These are phyloP conservation scores for Penicillium sp. DNA, from an alignment of 2,329 filamentous ascomycete genomes.

Conservation along the genomic window DNA sequence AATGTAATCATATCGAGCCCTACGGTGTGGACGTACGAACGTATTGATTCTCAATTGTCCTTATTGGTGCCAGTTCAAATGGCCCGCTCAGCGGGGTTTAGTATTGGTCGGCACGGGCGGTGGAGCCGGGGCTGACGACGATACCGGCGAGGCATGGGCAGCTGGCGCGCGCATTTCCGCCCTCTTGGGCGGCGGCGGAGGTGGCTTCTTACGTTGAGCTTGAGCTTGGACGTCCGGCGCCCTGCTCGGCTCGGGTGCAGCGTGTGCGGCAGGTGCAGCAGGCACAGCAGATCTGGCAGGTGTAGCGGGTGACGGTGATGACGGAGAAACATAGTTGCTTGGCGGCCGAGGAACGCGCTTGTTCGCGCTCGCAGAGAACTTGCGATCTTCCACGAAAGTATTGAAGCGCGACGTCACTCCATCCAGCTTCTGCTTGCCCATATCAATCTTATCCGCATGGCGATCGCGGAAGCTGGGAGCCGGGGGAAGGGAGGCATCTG, in stretches of 20 bases:
- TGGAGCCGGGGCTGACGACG: constrained; percentile 35
- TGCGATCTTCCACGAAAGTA: constrained; percentile 43
- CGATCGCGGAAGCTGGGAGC: constrained; percentile 56
- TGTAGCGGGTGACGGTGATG: not conserved
- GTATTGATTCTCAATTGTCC: not conserved
- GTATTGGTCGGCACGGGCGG: constrained; percentile 56
- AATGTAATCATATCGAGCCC: not conserved
- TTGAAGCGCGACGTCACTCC: constrained; percentile 42
- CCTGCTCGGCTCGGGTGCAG: constrained; percentile 12
- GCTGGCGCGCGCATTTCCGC: constrained; percentile 43
- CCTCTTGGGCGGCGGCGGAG: constrained; percentile 57
- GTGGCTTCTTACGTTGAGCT: constrained; percentile 45
- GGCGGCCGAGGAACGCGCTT: constrained; percentile 27
- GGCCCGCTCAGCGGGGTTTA: constrained; percentile 49
- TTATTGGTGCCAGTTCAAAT: constrained; percentile 3
- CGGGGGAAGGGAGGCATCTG: constrained; percentile 51
- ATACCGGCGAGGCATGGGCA: constrained; percentile 25
- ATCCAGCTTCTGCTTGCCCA: constrained; percentile 56
- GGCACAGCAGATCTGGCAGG: constrained; percentile 17
- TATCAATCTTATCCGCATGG: constrained; percentile 61
- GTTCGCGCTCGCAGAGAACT: constrained; percentile 24
- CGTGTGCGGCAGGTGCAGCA: not conserved
- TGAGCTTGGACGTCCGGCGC: constrained; percentile 9
- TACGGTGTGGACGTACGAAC: not conserved
- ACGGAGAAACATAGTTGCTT: constrained; percentile 3